Percentiles rank a stretch among this genome's conserved stretches.
Conservation (phyloP, 2,329 filamentous ascomycete genomes). For the Aureobasidium zeae region DNA sequence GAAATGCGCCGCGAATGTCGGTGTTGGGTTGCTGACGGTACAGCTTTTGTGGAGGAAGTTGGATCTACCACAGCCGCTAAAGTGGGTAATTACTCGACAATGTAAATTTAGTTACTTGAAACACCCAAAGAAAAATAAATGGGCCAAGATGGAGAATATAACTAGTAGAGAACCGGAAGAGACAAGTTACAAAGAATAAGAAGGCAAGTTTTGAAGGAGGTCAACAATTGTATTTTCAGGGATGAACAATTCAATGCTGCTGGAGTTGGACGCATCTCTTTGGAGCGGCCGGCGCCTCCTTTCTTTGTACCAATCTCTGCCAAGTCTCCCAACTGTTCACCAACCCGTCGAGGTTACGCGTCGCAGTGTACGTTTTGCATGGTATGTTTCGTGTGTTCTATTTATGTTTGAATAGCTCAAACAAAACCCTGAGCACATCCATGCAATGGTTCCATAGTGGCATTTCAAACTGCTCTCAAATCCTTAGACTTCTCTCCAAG, state of each 20-base stretch:
- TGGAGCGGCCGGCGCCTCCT: slow-evolving; percentile 6
- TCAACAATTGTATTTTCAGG: slow-evolving; percentile 10
- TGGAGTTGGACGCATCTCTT: slow-evolving; percentile 3
- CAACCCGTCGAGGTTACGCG: not conserved
- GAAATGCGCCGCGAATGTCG: not conserved
- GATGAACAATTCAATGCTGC: slow-evolving; percentile 6
- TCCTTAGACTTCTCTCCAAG: too few species aligned
- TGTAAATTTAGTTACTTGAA: too few species aligned
- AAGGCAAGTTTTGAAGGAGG: slow-evolving; percentile 3
- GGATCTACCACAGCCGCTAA: not conserved
- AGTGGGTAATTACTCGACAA: not conserved
- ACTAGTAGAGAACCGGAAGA: not conserved
- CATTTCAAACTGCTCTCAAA: too few species aligned
- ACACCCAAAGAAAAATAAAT: too few species aligned
- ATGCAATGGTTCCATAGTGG: too few species aligned
- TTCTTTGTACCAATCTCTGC: slow-evolving; percentile 10
- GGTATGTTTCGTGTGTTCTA: too few species aligned
- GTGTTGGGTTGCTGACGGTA: slow-evolving; percentile 13
- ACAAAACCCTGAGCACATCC: too few species aligned
- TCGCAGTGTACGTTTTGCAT: too few species aligned
- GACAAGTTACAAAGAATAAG: not conserved
- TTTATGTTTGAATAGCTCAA: too few species aligned
- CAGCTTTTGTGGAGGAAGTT: slow-evolving; percentile 1
- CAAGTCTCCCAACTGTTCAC: slow-evolving; percentile 6
- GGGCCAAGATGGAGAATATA: not conserved